A percentile compares a stretch with the other conserved stretches of the same genome.
These are phyloP conservation scores for Lophiotrema nucula DNA, from an alignment of 495 filamentous ascomycete genomes.

Conservation along the genomic window DNA sequence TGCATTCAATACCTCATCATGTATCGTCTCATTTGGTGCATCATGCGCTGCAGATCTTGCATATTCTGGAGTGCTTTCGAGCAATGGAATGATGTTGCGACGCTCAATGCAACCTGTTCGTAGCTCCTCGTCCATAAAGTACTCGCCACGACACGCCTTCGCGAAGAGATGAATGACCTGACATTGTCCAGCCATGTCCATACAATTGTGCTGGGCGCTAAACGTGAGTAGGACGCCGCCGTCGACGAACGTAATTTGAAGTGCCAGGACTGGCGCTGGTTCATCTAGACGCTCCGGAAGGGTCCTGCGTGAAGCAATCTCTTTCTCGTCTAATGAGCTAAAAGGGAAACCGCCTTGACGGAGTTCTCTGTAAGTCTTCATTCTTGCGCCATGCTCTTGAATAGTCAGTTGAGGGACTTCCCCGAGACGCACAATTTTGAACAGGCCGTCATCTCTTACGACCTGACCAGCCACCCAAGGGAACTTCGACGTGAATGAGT, in stretches of 20 bases:
- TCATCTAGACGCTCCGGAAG: slow-evolving; percentile 32
- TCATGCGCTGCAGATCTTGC: slow-evolving; percentile 12
- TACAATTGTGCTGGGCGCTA: slow-evolving; percentile 50
- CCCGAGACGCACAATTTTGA: slow-evolving; percentile 38
- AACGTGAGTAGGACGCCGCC: slow-evolving; percentile 53
- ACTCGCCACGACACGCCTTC: slow-evolving; percentile 52
- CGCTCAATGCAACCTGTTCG: slow-evolving; percentile 47
- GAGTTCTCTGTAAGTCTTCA: slow-evolving; percentile 28
- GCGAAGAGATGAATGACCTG: slow-evolving; percentile 51
- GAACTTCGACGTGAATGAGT: slow-evolving; percentile 43
- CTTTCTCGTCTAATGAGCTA: slow-evolving; percentile 51
- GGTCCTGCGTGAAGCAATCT: slow-evolving; percentile 50
- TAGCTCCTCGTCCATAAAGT: slow-evolving; percentile 49
- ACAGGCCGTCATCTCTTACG: slow-evolving; percentile 40
- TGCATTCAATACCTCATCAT: no score
- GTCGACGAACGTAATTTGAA: slow-evolving; percentile 56
- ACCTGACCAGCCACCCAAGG: slow-evolving; percentile 58
- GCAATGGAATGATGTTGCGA: slow-evolving; percentile 45
- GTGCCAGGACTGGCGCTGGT: slow-evolving; percentile 46
- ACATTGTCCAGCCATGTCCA: slow-evolving; percentile 55
- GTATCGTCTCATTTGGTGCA: slow-evolving; percentile 11
- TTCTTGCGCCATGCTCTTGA: no score
- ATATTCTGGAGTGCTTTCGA: slow-evolving; percentile 6
- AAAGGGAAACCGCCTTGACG: slow-evolving; percentile 48
- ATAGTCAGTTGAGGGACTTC: background rate